Percentiles rank a stretch among this genome's conserved stretches.
Evolutionary conservation across 352 stramenopile species (phyloP).

Genomic region (Pythium pyrilobum): DNA sequence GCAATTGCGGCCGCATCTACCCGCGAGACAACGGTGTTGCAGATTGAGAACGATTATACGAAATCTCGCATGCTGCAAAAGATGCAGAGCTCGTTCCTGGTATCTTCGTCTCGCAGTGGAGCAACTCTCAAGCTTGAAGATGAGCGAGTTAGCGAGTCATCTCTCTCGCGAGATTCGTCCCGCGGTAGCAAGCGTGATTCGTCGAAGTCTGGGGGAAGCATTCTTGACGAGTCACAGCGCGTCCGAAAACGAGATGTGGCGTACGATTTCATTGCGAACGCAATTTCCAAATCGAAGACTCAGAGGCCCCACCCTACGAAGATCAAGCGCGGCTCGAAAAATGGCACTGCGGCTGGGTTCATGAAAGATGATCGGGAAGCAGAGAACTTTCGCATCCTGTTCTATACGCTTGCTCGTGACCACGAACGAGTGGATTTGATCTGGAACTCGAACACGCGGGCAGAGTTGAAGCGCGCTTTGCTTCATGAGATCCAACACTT

Average conservation of each 20-base stretch:
- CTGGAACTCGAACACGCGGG: slow-evolving; percentile 89
- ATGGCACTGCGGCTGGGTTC: slow-evolving; percentile 3
- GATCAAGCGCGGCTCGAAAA: slow-evolving; percentile 18
- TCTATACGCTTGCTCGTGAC: slow-evolving; percentile 91
- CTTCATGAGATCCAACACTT: slow-evolving; percentile 82
- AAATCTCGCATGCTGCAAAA: slow-evolving; percentile 21
- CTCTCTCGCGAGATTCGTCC: slow-evolving; percentile 3
- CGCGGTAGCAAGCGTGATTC: slow-evolving; percentile 12
- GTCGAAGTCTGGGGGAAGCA: slow-evolving; percentile 1
- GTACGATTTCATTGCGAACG: slow-evolving; percentile 42
- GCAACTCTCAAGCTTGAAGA: neutral
- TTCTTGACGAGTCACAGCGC: slow-evolving; percentile 20
- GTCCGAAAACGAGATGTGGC: slow-evolving; percentile 69
- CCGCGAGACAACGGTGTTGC: slow-evolving; percentile 44
- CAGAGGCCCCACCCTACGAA: slow-evolving; percentile 23
- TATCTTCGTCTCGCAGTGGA: slow-evolving; percentile 5
- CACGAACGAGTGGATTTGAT: slow-evolving; percentile 91
- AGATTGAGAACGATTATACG: slow-evolving; percentile 33
- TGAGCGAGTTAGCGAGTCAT: slow-evolving; percentile 10
- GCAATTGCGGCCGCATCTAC: slow-evolving; percentile 11
- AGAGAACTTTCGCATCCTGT: slow-evolving; percentile 95
- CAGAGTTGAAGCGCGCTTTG: slow-evolving; percentile 85
- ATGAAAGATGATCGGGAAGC: slow-evolving; percentile 20
- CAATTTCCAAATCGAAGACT: slow-evolving; percentile 29
- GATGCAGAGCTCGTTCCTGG: slow-evolving; percentile 13